Evolutionary conservation across 192 early-diverging fungal species (phyloP).

Genomic region (Lunasporangiospora selenospora): DNA sequence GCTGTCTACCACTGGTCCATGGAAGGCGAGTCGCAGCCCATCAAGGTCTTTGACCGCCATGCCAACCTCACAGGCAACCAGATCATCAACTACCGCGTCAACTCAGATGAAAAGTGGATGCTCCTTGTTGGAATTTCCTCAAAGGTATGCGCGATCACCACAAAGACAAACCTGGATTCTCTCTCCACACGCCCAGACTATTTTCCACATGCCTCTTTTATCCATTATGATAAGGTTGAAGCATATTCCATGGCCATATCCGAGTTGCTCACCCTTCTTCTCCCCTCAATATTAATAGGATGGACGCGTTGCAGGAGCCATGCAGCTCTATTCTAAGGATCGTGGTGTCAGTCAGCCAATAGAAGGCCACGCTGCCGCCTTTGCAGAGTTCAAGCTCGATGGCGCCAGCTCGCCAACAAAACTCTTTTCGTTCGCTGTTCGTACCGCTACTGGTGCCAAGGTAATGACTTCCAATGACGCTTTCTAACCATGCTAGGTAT

Average conservation of each 20-base stretch:
- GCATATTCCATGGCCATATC: too few species aligned
- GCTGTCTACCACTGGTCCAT: constrained; percentile 98
- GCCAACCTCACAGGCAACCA: constrained; percentile 82
- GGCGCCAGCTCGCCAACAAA: constrained; percentile 77
- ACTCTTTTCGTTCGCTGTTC: constrained; percentile 93
- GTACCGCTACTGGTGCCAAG: constrained; percentile 83
- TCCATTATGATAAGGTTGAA: too few species aligned
- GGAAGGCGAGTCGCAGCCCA: constrained; percentile 84
- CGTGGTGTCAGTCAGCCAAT: constrained; percentile 91
- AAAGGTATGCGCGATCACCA: constrained; percentile 63
- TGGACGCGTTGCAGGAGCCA: constrained; percentile 91
- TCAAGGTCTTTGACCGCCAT: constrained; percentile 95
- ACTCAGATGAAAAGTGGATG: constrained; percentile 94
- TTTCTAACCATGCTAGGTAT: constrained; percentile 2
- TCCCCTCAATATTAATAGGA: constrained; percentile 46
- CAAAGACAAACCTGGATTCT: too few species aligned
- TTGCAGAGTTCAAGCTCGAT: constrained; percentile 83
- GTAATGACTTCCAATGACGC: constrained; percentile 36
- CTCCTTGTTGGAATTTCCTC: constrained; percentile 94
- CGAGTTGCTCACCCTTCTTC: too few species aligned
- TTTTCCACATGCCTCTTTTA: too few species aligned
- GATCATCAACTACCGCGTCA: constrained; percentile 96
- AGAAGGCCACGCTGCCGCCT: constrained; percentile 96
- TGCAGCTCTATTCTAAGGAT: constrained; percentile 97
- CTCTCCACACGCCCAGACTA: too few species aligned